Percentiles rank a stretch among this genome's conserved stretches.
Conservation (phyloP, 2,329 filamentous ascomycete species). For the Zymoseptoria pseudotritici region DNA sequence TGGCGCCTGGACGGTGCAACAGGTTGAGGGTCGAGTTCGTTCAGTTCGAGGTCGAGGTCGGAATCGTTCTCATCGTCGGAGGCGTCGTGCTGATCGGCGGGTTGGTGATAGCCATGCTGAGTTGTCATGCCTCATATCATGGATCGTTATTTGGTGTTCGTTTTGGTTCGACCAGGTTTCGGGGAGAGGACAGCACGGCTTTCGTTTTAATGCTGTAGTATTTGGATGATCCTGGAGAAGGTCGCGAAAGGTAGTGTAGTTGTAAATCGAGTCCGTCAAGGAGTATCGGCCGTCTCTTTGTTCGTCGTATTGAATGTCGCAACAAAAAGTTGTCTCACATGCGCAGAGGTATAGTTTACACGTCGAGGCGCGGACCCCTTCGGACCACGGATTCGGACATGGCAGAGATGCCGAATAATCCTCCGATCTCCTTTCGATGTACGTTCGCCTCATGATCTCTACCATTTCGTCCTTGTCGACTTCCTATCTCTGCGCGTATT, state of each 20-base stretch:
- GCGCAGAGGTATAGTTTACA: background rate
- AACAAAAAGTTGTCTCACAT: background rate
- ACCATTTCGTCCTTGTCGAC: background rate
- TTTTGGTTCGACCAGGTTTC: background rate
- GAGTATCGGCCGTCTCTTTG: background rate
- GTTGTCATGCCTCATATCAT: constrained; percentile 39
- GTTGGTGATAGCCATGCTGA: constrained; percentile 40
- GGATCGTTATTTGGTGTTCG: background rate
- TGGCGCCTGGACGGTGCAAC: constrained; percentile 14
- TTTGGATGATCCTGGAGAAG: background rate
- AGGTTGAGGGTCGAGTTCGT: constrained; percentile 64
- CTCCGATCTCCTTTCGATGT: background rate
- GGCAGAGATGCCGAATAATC: background rate
- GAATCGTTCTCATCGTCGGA: constrained; percentile 48
- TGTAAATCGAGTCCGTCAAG: background rate
- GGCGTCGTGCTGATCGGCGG: constrained; percentile 58
- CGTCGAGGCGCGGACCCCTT: background rate
- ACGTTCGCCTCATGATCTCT: background rate
- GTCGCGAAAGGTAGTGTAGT: background rate
- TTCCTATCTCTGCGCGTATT: background rate
- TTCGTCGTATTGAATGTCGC: background rate
- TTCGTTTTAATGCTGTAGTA: background rate
- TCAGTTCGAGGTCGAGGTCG: constrained; percentile 68
- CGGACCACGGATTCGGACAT: background rate
- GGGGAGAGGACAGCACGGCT: background rate